Base-by-base conservation (phyloP, 2,329 filamentous ascomycete species). In the Xylariaceae sp. region DNA sequence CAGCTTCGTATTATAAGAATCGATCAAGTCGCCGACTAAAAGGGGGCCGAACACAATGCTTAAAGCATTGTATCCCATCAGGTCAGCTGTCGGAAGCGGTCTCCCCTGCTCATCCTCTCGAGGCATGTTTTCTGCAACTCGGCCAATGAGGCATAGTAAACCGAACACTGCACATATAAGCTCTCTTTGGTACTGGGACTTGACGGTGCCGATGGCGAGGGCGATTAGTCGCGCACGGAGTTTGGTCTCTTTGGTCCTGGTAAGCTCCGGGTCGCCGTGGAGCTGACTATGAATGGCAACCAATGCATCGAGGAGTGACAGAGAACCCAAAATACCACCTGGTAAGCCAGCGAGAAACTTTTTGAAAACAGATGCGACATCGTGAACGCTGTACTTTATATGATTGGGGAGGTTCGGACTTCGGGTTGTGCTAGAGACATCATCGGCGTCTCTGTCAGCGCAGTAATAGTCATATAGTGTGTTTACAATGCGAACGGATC, bases 341-440 rank as follows among this genome's bases (percentile, higher is more conserved):
- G 86, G 86, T 0, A 90, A 69, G 0, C 82, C 82, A 0, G 80
- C 78, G 0, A 90, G 73, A n/a, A 90, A 75, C 12, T 79, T 81
- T 65, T 89, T 89, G 71, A 90, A 89, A 0, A 83, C 79, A 1
- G 85, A 86, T 2, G 86, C 86, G 26, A 89, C 81, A 70, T 89
- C 87, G 58, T 89, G 84, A 2, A 84, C 76, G 6, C 81, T 79
- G 45, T 77, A 81, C 40, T 78, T 78, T 57, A 89, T 84, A 63
- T 88, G 84, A 1, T 72, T 69, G 2, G 87, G 87, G 1, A 89
- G 73, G 41, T 78, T 84, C 5, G 84, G 80, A 48, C 78, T 82
- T 32, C 82, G 77, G 23, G 85, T 83, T 0, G 86, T 89, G 46
- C 77, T 77, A 2, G 83, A 73, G 45, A 89, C 78, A 23, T 79